Conservation (phyloP, 441 rosid species). For the Gossypium schwendimanii region DNA sequence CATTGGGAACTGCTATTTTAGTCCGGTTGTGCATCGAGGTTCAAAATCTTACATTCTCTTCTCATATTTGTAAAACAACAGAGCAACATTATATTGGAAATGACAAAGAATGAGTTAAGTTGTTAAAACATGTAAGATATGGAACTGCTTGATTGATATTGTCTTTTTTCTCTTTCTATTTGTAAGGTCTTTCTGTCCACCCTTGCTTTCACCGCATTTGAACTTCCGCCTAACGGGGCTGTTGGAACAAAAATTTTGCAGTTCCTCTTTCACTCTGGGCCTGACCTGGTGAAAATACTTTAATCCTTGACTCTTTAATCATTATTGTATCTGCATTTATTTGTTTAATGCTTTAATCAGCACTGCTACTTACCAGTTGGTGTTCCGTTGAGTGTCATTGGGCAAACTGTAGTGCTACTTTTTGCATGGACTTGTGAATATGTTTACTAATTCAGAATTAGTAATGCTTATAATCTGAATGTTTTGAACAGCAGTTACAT, state of each 20-base stretch:
- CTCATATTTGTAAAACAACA: conserved; percentile 1
- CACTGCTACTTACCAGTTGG: not conserved
- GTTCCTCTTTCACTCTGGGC: conserved; percentile 86
- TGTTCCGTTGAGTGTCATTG: not conserved
- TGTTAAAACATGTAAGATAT: not conserved
- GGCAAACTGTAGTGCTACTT: not conserved
- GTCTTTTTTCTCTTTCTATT: conserved; percentile 9
- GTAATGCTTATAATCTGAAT: conserved; percentile 4
- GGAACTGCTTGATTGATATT: not conserved
- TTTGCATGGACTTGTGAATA: not conserved
- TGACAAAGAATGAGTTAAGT: not conserved
- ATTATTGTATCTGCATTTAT: not conserved
- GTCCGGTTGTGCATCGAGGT: not conserved
- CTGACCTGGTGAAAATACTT: conserved; percentile 66
- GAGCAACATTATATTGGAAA: not conserved
- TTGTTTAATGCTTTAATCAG: not conserved
- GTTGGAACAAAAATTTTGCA: conserved; percentile 78
- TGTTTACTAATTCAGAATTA: not conserved
- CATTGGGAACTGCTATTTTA: conserved; percentile 7
- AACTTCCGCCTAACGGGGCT: conserved; percentile 97
- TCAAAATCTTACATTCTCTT: not conserved
- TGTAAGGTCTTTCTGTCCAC: conserved; percentile 85
- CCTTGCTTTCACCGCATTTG: conserved; percentile 93
- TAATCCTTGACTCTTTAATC: not conserved
- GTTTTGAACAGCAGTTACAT: conserved; percentile 1